A percentile compares a stretch with the other conserved stretches of the same genome.
phyloP scores from a whole-genome alignment of 495 filamentous ascomycete genomes.

The Trichoderma parareesei region DNA sequence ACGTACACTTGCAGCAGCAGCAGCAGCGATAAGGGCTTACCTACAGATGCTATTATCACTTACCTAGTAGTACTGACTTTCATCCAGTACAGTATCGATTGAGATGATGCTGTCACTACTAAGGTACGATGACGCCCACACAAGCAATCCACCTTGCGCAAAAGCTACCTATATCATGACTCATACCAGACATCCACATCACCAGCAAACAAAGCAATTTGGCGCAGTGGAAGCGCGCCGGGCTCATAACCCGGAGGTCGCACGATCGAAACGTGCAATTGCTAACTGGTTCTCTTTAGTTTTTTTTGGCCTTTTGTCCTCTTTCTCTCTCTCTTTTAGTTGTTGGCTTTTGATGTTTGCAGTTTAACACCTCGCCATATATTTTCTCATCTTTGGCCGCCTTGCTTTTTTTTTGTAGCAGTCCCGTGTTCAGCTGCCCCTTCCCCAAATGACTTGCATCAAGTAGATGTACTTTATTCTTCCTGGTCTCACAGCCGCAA shows the following conservation, averaged over 20 bases:
- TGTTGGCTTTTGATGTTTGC: neutral
- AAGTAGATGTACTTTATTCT: neutral
- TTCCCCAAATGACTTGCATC: slow-evolving; percentile 1
- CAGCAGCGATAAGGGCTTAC: too few relatives aligned
- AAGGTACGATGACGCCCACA: neutral
- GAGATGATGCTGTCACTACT: neutral
- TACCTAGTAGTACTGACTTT: too few relatives aligned
- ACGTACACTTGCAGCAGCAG: neutral
- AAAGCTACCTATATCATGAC: slow-evolving; percentile 1
- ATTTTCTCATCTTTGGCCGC: too few relatives aligned
- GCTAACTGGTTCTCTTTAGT: neutral
- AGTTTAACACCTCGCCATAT: too few relatives aligned
- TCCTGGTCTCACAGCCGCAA: neutral
- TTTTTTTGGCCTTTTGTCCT: neutral
- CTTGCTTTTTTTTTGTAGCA: too few relatives aligned
- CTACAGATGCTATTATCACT: too few relatives aligned
- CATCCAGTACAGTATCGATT: neutral
- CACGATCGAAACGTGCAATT: slow-evolving; percentile 10
- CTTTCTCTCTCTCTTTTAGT: neutral
- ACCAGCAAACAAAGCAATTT: slow-evolving; percentile 8
- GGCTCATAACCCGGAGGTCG: slow-evolving; percentile 10
- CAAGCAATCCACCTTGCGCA: neutral
- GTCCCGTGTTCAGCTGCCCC: neutral
- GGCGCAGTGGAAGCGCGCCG: slow-evolving; percentile 10
- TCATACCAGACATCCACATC: neutral